These are phyloP conservation scores for Cadophora sp. DNA, from an alignment of 2,329 filamentous ascomycete species.

Conservation along the genomic window DNA sequence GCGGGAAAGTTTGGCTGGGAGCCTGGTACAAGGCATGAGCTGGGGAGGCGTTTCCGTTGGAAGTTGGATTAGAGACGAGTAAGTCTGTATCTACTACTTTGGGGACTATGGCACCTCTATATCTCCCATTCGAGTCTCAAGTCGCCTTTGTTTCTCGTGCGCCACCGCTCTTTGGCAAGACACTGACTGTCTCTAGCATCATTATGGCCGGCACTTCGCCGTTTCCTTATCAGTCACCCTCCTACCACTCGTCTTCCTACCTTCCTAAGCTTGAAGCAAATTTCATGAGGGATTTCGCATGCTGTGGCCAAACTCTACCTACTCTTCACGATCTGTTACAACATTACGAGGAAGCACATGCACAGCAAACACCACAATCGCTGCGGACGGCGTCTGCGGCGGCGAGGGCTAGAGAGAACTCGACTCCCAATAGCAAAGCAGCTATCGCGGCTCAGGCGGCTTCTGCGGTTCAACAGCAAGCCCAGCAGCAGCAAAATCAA, in stretches of 20 bases:
- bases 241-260: constrained; percentile 95
- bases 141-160: constrained; percentile 29
- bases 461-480: constrained; percentile 55
- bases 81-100: constrained; percentile 55
- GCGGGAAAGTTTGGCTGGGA: constrained; percentile 68
- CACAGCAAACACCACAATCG: constrained; percentile 66
- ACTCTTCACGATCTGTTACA: constrained; percentile 94
- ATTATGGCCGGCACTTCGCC: constrained; percentile 98
- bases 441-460: constrained; percentile 44
- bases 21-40: constrained; percentile 83
- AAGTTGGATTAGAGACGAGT: constrained; percentile 98
- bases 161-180: constrained; percentile 33
- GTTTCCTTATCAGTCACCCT: constrained; percentile 87
- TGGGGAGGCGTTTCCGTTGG: constrained; percentile 97
- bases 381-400: constrained; percentile 48
- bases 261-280: constrained; percentile 95
- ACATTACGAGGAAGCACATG: constrained; percentile 96
- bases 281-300: constrained; percentile 97
- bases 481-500: constrained; percentile 48
- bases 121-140: constrained; percentile 19
- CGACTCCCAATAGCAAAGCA: constrained; percentile 56
- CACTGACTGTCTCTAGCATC: constrained; percentile 64
- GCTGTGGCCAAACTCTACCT: constrained; percentile 87
- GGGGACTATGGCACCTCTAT: constrained; percentile 22
- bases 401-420: constrained; percentile 52